These are phyloP conservation scores for Fusarium scirpi DNA, from an alignment of 2,329 filamentous ascomycete species.

Conservation along the genomic window DNA sequence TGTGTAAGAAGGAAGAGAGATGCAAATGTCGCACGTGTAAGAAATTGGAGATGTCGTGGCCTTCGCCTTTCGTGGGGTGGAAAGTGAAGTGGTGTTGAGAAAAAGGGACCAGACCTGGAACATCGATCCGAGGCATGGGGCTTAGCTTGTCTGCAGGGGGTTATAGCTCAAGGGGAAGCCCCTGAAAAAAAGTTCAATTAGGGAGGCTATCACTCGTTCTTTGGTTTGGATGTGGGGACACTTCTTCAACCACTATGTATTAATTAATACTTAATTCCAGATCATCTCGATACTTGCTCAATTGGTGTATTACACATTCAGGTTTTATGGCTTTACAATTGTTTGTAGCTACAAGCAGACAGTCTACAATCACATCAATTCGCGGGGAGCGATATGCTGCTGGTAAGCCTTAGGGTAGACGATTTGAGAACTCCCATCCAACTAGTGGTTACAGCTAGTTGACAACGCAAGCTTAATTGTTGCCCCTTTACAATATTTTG, in stretches of 20 bases:
- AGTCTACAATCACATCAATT: no score
- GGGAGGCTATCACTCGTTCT: constrained; percentile 35
- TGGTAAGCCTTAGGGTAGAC: no score
- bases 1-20: constrained; percentile 16
- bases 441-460: no score
- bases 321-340: no score
- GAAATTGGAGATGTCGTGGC: constrained; percentile 43
- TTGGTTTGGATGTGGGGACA: neutral
- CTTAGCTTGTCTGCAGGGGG: constrained; percentile 32
- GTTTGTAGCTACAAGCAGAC: no score
- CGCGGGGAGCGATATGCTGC: no score
- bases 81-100: constrained; percentile 37
- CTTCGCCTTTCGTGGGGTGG: constrained; percentile 42
- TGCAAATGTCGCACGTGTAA: constrained; percentile 5
- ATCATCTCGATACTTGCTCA: neutral
- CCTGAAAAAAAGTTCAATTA: constrained; percentile 39
- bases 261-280: neutral
- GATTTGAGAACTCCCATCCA: no score
- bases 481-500: neutral
- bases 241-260: neutral
- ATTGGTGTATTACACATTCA: no score
- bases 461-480: neutral
- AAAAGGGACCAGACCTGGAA: constrained; percentile 38
- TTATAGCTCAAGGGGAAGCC: constrained; percentile 26
- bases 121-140: constrained; percentile 30